Evolutionary conservation across 441 rosid species (phyloP).

Genomic region (Manihot esculenta): DNA sequence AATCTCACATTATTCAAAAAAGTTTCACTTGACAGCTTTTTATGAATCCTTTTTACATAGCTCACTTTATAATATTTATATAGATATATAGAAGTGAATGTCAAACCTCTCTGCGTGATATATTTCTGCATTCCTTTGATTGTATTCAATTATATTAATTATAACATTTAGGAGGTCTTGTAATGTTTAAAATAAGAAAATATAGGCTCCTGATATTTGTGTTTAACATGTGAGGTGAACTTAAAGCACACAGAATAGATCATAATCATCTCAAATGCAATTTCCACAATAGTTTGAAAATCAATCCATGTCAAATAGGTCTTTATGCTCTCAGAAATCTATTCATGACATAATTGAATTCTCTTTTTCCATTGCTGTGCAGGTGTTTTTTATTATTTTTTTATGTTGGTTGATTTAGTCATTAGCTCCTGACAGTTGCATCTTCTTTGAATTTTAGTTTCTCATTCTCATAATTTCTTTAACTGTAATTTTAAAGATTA

Average conservation of each 20-base stretch:
- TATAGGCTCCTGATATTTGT: not conserved
- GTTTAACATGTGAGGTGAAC: not conserved
- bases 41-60: too few relatives aligned
- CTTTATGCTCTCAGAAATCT: not conserved
- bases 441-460: not conserved
- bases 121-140: not conserved
- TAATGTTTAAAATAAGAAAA: not conserved
- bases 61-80: too few relatives aligned
- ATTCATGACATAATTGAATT: not conserved
- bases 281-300: not conserved
- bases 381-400: too few relatives aligned
- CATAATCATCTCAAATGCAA: not conserved
- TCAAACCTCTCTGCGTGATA: not conserved
- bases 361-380: not conserved
- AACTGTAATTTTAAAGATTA: not conserved
- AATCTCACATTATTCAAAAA: too few relatives aligned
- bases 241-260: too few relatives aligned
- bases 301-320: not conserved
- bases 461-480: too few relatives aligned
- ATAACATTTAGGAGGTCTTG: not conserved
- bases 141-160: not conserved
- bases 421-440: not conserved
- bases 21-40: too few relatives aligned
- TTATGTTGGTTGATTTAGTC: not conserved
- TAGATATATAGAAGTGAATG: not conserved